Base-by-base conservation (phyloP, 1,284 basidiomycete genomes). In the Crepidotus sp. region DNA sequence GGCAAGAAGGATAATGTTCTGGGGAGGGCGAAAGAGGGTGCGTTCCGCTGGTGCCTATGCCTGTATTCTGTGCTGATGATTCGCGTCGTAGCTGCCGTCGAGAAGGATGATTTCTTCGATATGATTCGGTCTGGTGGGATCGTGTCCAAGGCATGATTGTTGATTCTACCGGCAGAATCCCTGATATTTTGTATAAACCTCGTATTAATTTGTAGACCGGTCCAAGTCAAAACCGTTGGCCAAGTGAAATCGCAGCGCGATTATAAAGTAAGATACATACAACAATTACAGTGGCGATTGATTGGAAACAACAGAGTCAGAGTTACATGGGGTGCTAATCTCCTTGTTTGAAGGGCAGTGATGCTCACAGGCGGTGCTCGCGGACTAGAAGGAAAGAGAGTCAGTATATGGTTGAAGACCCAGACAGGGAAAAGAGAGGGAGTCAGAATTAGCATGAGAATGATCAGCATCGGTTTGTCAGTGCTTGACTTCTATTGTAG, bases 381-480 rank as follows among this genome's bases (percentile, higher is more conserved):
- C n/a, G n/a, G n/a, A 18, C 15, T 22, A 14, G 13, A 40, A 43
- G 36, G 24, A 36, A 42, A 19, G 19, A 50, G 36, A 42, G 40
- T 41, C 30, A 49, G 45, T n/a, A 48, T 29, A 42, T 9, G 36
- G 40, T 29, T 40, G 37, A 9, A 32, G 42, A 40, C 25, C 35
- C 7, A 34, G 42, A 25, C 19, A 6, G 17, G 17, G 24, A 46
- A 15, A 26, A 27, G 41, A 51, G 42, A 46, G 36, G 49, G 42
- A 59, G 65, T 84, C 83, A 86, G 82, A 73, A 86, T 86, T 86
- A 86, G 83, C 83, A 86, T 86, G 83, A 42, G 49, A 52, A 42
- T 29, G 27, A 24, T 52, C 42, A 37, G 32, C 47, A 48, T 49
- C 21, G 37, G 33, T 42, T 29, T 76, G 45, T 86, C 80, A 80